These are phyloP conservation scores for Prunus kanzakura DNA, from an alignment of 306 rosid genomes.

Conservation along the genomic window DNA sequence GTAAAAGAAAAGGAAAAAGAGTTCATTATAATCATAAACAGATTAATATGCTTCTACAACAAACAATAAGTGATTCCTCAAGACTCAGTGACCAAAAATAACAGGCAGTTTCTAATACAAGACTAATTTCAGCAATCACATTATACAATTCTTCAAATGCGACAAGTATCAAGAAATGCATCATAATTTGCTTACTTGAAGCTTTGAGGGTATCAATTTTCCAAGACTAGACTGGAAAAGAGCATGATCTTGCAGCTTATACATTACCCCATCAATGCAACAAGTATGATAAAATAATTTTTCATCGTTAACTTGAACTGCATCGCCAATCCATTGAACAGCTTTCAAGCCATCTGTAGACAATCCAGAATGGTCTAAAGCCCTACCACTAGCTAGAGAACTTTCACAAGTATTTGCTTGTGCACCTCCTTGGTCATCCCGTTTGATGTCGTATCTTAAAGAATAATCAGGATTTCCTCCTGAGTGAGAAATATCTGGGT, in stretches of 20 bases:
- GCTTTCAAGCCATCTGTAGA: slow-evolving; percentile 45
- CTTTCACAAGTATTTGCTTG: slow-evolving; percentile 40
- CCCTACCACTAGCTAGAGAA: slow-evolving; percentile 43
- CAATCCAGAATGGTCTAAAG: slow-evolving; percentile 34
- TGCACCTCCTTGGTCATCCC: slow-evolving; percentile 42
- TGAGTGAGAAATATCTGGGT: slow-evolving; percentile 34
- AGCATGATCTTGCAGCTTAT: slow-evolving; percentile 68
- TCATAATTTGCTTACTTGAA: slow-evolving; percentile 67
- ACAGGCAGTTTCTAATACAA: slow-evolving; percentile 3
- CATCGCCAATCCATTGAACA: slow-evolving; percentile 78
- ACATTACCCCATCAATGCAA: slow-evolving; percentile 57
- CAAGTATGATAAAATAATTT: slow-evolving; percentile 64
- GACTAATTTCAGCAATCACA: neutral
- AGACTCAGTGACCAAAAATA: slow-evolving; percentile 3
- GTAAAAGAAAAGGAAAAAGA: neutral
- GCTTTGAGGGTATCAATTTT: slow-evolving; percentile 64
- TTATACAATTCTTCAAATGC: slow-evolving; percentile 15
- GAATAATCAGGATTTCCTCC: slow-evolving; percentile 36
- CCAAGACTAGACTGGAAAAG: slow-evolving; percentile 57
- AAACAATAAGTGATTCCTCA: slow-evolving; percentile 11
- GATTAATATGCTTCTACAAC: slow-evolving; percentile 11
- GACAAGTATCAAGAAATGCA: slow-evolving; percentile 15
- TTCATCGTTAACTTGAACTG: slow-evolving; percentile 38
- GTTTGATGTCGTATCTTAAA: slow-evolving; percentile 42
- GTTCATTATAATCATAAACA: slow-evolving; percentile 12